Base-by-base conservation (phyloP, 2,329 filamentous ascomycete genomes). In the Fusarium papillatum region DNA sequence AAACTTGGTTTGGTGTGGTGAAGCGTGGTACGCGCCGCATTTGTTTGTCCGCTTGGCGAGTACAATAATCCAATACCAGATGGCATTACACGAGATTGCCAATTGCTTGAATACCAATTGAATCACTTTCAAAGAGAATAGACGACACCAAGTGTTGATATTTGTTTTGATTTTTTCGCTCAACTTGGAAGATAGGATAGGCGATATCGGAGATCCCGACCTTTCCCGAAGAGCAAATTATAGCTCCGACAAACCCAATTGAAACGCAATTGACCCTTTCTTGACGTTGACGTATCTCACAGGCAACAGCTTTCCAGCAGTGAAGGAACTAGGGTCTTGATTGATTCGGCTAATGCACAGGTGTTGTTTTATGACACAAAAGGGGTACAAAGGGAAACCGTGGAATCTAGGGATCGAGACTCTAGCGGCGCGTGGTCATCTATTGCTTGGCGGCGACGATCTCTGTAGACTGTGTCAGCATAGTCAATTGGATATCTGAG, bases 391-490 rank as follows among this genome's bases (percentile, higher is more conserved):
- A 90, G 85, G 86, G 85, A 89, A 89, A 80, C 78, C 78, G 76
- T 77, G 79, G 78, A 76, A 79, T 82, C 80, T 83, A 83, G 80
- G 79, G 76, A 77, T 83, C 78, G 81, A 80, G 77, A 80, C 82
- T 84, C 81, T 81, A 81, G 77, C 75, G 82, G 77, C 64, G 55
- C 71, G 55, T 80, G 78, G 75, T 81, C 81, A 84, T 89, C 86
- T 92, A 93, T 90, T 92, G 87, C 87, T 93, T 93, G 83, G 90
- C 86, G 73, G 89, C 86, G 80, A 93, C 87, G 81, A 93, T 93
- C 85, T 87, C 91, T 93, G 83, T 24, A 66, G 31, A 13, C 2
- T 10, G 6, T 81, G 87, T 84, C 88, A 87, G 77, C 74, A 64
- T 50, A 36, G 39, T 19, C 39, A 61, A 57, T 63, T 22, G 62